These are phyloP conservation scores for Allium cepa DNA, from an alignment of 106 monocot species.

Conservation along the genomic window DNA sequence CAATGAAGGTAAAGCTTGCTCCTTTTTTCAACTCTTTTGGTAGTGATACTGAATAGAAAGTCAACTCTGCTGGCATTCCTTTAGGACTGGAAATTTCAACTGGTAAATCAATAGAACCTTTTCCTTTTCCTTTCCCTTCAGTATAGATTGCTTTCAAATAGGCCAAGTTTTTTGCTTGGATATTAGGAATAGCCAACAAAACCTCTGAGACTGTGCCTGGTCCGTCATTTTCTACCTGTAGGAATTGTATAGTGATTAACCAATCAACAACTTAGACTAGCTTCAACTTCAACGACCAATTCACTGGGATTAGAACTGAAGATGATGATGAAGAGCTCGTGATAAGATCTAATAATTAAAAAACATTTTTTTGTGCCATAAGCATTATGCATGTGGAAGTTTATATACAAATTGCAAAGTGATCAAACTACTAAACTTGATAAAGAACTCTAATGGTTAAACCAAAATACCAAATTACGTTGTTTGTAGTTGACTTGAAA, in stretches of 20 bases:
- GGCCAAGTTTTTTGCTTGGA: constrained; percentile 77
- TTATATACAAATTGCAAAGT: not conserved
- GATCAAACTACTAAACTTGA: too few species aligned
- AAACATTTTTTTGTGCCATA: not conserved
- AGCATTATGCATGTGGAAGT: not conserved
- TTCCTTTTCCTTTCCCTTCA: constrained; percentile 60
- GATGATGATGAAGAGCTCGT: not conserved
- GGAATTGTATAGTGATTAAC: constrained; percentile 7
- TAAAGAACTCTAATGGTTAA: too few species aligned
- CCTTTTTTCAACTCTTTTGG: constrained; percentile 48
- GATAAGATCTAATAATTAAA: not conserved
- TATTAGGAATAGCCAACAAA: constrained; percentile 60
- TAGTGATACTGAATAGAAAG: constrained; percentile 66
- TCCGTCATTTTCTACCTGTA: constrained; percentile 82
- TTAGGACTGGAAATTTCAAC: constrained; percentile 31
- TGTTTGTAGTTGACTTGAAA: too few species aligned
- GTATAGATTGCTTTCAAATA: constrained; percentile 44
- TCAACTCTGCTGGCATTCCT: constrained; percentile 59
- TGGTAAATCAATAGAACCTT: constrained; percentile 42
- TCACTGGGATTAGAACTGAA: not conserved
- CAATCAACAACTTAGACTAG: not conserved
- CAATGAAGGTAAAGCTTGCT: constrained; percentile 47
- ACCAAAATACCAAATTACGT: too few species aligned
- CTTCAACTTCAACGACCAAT: not conserved
- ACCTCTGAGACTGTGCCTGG: constrained; percentile 41